Evolutionary conservation across 1,139 yeast species (phyloP), one percentile per base, ranked within the genome.

Genomic region (Candida sanyaensis): DNA sequence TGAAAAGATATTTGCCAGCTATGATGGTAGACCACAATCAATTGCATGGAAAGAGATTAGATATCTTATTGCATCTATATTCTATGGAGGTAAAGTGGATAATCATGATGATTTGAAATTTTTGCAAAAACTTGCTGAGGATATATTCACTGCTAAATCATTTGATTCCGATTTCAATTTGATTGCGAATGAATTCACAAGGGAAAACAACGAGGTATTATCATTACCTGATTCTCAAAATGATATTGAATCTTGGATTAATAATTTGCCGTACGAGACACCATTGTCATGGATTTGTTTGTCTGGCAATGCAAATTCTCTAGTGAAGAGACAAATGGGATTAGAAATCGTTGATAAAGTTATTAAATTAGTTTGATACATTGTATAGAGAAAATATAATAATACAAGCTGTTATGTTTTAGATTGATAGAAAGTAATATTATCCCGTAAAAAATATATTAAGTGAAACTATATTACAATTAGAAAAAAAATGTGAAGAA

Each of bases 41-140:
- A 47, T 49, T 23, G 46, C 50, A 67, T 88, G 91, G 89, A 64
- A 68, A 2, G 76, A 78, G 23, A 60, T 88, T 5, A 64, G 67
- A 6, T 71, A 70, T 44, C 63, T 85, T 47, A 60, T 88, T 21
- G 79, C 82, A 2, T 73, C 73, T 2, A 74, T 86, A 10, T 73
- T 83, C 1, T 89, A 89, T 59, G 96, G 96, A 11, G 95, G 95
- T 23, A 87, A 87, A 62, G 69, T 88, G 39, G 84, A 83, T 50
- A 61, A 68, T 41, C 55, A 45, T 0, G 57, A 63, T 0, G 96
- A 89, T 63, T 54, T 57, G 34, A 38, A 48, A 5, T 73, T 65
- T 50, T 56, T 75, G 32, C 50, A 45, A 13, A 45, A 50, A 0
- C 57, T 73, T 13, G 64, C 74, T 4, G 45, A 51, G 1, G 43